These are phyloP conservation scores for Populus tomentosa DNA, from an alignment of 441 rosid genomes.

Conservation along the genomic window DNA sequence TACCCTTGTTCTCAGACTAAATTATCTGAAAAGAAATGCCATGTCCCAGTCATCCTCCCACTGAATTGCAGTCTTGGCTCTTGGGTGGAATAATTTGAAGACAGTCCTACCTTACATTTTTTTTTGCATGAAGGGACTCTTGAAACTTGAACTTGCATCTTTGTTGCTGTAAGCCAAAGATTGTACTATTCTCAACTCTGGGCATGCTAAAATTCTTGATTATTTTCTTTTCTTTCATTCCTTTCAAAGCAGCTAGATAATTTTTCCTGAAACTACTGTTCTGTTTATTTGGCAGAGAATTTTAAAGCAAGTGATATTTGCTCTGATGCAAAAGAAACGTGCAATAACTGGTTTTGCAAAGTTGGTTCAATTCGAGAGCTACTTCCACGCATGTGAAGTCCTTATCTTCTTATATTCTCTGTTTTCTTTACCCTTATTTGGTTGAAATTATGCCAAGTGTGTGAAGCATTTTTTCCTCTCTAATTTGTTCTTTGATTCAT, in stretches of 20 bases:
- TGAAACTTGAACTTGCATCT: neutral
- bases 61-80: neutral
- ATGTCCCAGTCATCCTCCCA: neutral
- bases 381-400: slow-evolving; percentile 85
- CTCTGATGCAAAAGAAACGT: slow-evolving; percentile 83
- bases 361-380: slow-evolving; percentile 81
- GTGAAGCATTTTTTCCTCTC: neutral
- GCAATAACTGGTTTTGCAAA: slow-evolving; percentile 93
- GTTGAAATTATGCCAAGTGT: neutral
- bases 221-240: neutral
- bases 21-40: neutral
- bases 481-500: neutral
- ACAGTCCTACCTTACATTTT: neutral
- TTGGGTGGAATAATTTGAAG: neutral
- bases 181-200: neutral
- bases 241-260: slow-evolving; percentile 7
- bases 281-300: slow-evolving; percentile 52
- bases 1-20: neutral
- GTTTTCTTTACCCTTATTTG: neutral
- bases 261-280: slow-evolving; percentile 20
- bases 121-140: neutral
- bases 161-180: neutral
- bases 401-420: slow-evolving; percentile 21
- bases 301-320: slow-evolving; percentile 62
- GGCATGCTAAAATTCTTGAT: neutral